Base-by-base conservation (phyloP, 2,329 filamentous ascomycete species). In the Xylaria sp. region DNA sequence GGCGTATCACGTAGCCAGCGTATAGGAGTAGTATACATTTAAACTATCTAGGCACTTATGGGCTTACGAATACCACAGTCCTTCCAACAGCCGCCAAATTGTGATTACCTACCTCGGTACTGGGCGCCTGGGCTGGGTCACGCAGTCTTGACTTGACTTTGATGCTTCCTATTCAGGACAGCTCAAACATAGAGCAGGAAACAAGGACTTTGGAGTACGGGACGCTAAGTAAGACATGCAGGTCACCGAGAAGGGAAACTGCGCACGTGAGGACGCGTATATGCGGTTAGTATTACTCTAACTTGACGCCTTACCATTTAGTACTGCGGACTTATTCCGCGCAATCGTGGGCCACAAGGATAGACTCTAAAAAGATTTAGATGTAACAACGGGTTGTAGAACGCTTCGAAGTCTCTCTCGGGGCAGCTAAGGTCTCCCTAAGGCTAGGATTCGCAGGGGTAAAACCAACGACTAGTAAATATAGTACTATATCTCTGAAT, bases 181-280 rank as follows among this genome's bases (percentile, higher is more conserved):
- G 29, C 23, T 11, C 25, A 49, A 21, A 19, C 10, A 27, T n/a
- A 21, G 8, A 19, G 25, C 41, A 48, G 35, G 35, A 44, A 25
- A 49, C 2, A 3, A 53, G 15, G 31, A 29, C 9, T 8, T 10
- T 25, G n/a, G 23, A 33, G 17, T 21, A 21, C n/a, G n/a, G n/a
- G n/a, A n/a, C n/a, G n/a, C n/a, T n/a, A 38, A 8, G 3, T 54
- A 33, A 59, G 33, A 41, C 33, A 38, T 33, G 40, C 35, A 55
- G 17, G 11, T 17, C 43, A 29, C 57, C 44, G 10, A 33, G 29
- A 59, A 59, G 11, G 46, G 60, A 38, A 63, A 55, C 17, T 59
- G 51, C 10, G 46, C 60, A 55, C 61, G 53, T 61, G 58, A 19
- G 37, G 38, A 17, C 4, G 9, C 21, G 17, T 5, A 33, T 48